These are phyloP conservation scores for Polytrichum formosum DNA, from an alignment of 225 moss, liverwort and hornwort species.

Conservation along the genomic window DNA sequence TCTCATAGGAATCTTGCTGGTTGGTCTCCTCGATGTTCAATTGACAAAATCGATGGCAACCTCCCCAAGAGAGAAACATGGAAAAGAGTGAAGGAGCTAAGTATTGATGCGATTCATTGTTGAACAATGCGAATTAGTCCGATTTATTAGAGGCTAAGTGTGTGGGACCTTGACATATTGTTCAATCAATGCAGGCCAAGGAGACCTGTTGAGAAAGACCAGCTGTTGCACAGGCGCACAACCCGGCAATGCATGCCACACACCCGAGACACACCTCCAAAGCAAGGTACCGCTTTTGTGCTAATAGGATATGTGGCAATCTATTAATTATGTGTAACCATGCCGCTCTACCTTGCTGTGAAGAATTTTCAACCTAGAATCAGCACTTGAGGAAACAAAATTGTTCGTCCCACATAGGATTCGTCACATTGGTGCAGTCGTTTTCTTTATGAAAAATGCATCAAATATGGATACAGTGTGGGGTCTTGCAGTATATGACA, in stretches of 20 bases:
- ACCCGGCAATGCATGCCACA: slow-evolving; percentile 68
- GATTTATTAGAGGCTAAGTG: background rate
- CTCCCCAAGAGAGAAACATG: too few species aligned
- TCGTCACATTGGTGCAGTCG: background rate
- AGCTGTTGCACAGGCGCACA: slow-evolving; percentile 44
- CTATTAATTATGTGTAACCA: background rate
- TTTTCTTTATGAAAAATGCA: background rate
- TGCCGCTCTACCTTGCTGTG: background rate
- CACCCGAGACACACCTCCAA: slow-evolving; percentile 81
- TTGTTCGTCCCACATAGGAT: too few species aligned
- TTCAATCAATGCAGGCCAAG: slow-evolving; percentile 53
- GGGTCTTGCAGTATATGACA: too few species aligned
- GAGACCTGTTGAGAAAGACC: slow-evolving; percentile 54
- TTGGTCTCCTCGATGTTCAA: too few species aligned
- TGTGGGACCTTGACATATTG: slow-evolving; percentile 3
- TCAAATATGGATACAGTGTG: too few species aligned
- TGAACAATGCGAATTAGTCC: background rate
- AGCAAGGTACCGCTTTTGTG: slow-evolving; percentile 50
- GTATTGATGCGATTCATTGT: background rate
- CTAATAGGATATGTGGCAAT: background rate
- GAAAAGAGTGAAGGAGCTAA: too few species aligned
- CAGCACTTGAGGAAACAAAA: too few species aligned
- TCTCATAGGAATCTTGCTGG: too few species aligned
- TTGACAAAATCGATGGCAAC: too few species aligned
- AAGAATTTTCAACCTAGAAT: background rate